phyloP scores from a whole-genome alignment of 257 asterid species.

The Nicotiana otophora region DNA sequence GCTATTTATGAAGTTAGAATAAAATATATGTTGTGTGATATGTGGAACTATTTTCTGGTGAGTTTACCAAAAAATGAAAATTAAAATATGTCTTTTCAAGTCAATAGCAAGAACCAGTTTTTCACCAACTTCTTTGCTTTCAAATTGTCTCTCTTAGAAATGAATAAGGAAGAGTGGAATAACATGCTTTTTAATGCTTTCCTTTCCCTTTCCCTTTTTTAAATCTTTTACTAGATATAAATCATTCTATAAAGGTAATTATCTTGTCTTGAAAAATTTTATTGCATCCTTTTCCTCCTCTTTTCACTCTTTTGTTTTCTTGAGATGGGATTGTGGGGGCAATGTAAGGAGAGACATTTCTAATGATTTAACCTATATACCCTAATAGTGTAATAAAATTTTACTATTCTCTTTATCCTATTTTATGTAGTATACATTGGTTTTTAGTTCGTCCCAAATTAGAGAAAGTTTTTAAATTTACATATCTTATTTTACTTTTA shows the following conservation, averaged over 20 bases:
- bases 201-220: background rate
- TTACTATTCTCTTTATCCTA: no score
- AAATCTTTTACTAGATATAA: background rate
- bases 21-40: background rate
- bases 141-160: background rate
- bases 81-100: background rate
- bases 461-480: no score
- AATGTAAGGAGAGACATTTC: background rate
- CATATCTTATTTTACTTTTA: no score
- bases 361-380: no score
- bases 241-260: background rate
- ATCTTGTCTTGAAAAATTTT: background rate
- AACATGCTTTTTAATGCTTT: background rate
- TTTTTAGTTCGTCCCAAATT: no score
- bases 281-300: background rate
- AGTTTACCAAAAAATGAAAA: background rate
- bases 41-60: background rate
- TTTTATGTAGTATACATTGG: no score
- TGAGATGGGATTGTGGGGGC: background rate
- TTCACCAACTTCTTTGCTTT: conserved; percentile 18
- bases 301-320: background rate
- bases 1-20: background rate
- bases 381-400: no score
- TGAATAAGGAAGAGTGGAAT: background rate
- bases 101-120: background rate